Evolutionary conservation across 176 grass and related monocot species (phyloP), one percentile per base, ranked within the genome.

Genomic region (Sorghum bicolor): DNA sequence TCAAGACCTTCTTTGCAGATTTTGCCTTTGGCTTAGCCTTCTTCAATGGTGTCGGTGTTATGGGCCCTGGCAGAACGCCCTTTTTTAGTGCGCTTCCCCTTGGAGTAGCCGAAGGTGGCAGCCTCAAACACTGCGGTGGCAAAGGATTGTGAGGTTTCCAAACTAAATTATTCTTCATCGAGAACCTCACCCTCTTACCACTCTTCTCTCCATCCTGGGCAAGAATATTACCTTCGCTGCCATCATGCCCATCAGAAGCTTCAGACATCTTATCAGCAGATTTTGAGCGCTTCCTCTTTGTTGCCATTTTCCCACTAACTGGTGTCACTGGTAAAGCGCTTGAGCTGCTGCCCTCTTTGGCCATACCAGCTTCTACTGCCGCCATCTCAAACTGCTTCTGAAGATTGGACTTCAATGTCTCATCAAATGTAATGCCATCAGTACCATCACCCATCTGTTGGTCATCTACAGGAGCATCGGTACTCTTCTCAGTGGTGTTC

Each of bases 1-100:
- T 93, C 83, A 87, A 89, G 61, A 79, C 47, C 87, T 98, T 98
- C 85, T 95, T 94, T 10, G 74, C 87, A 10, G 96, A 99, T 62
- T 89, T 99, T 26, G 81, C 83, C 76, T 99, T 93, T 29, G 71
- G 44, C 82, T 92, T 93, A 64, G 71, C 80, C 83, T 88, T 92
- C 86, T 88, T 95, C 86, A 76, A 36, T 24, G 24, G 64, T 10
- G 83, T 78, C 37, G 91, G 76, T 28, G 64, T 94, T 76, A 99
- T 80, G 34, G 96, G 96, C 29, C 96, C 96, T 70, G 93, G 89
- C 32, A 37, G 78, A n/a, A 99, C 93, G 6, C 96, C 93, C 75
- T 93, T 96, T 87, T 99, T 99, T 48, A 99, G 83, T 1, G 96
- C 96, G 75, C 96, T 99, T 50, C 96, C 96, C 78, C 93, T 99